Evolutionary conservation across 768 basidiomycete genomes (phyloP).

Genomic region (Mrakia gelida): DNA sequence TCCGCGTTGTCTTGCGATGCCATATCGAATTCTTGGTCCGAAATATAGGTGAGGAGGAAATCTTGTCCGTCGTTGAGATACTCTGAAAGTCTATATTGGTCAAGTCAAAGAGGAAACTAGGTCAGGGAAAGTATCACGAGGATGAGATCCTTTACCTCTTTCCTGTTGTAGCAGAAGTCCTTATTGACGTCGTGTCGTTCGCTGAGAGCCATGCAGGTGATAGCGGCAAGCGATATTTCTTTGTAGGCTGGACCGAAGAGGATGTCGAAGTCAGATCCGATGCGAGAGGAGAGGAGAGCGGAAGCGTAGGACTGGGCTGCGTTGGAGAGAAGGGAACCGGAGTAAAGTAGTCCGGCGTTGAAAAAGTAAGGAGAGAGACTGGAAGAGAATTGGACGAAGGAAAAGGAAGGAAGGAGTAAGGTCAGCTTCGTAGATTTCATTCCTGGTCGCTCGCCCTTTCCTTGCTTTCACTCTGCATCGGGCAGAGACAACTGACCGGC

Average conservation of each 20-base stretch:
- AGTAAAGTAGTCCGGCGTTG: constrained; percentile 84
- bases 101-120: no score
- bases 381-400: not conserved
- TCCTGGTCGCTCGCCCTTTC: no score
- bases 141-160: constrained; percentile 92
- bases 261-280: constrained; percentile 60
- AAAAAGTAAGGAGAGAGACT: constrained; percentile 95
- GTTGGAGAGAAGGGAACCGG: constrained; percentile 70
- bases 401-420: not conserved
- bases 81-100: no score
- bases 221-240: constrained; percentile 86
- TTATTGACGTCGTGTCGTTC: constrained; percentile 61
- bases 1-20: no score
- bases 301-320: constrained; percentile 78
- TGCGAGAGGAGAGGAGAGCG: constrained; percentile 61
- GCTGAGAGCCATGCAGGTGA: no score
- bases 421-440: no score
- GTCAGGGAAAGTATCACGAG: no score
- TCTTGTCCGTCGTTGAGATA: no score
- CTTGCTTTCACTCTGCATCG: no score
- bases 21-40: no score
- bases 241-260: constrained; percentile 98
- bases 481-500: constrained; percentile 73
- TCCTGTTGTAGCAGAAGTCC: constrained; percentile 87
- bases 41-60: no score